Base-by-base conservation (phyloP, 306 rosid genomes). In the Fragaria iinumae region DNA sequence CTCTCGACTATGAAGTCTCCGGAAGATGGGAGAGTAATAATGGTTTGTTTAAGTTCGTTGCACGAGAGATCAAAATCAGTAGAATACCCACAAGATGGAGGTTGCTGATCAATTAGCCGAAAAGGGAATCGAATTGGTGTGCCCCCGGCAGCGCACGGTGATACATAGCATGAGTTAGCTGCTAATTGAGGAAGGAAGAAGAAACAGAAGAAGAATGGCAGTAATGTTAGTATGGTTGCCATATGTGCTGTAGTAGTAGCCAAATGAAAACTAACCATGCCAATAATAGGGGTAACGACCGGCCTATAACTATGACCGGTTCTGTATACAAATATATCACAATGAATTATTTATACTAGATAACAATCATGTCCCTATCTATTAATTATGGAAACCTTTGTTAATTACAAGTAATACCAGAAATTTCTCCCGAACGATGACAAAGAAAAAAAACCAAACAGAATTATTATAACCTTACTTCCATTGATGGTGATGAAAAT, bases 101-200 rank as follows among this genome's bases (percentile, higher is more conserved):
- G 25, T 50, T 71, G 18, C 0, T 3, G 20, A 20, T 62, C 52
- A 41, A 9, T 76, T 60, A 87, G 32, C 25, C 47, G 27, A 63
- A 80, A 87, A 29, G 88, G 91, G 48, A 73, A 83, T 12, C 39
- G 70, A 29, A 86, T 47, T 2, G 8, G 6, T 11, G 60, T 49
- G 49, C 73, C 38, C 43, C 17, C 80, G 12, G 23, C 1, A 3
- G 83, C 72, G 23, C 17, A 62, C 27, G 11, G n/a, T 4, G 17
- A 43, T 12, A 7, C 16, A 29, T 85, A 73, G 9, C 45, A 1
- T 72, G 67, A 44, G 32, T 57, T 47, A 21, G 76, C 53, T 12
- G 71, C 72, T 11, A 5, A 13, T 56, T 25, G 73, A 69, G 56
- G 4, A 8, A 43, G 1, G 84, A 83, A 7, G 79, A 44, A 0